Conservation (phyloP, 306 rosid genomes). For the Fragaria ananassa region DNA sequence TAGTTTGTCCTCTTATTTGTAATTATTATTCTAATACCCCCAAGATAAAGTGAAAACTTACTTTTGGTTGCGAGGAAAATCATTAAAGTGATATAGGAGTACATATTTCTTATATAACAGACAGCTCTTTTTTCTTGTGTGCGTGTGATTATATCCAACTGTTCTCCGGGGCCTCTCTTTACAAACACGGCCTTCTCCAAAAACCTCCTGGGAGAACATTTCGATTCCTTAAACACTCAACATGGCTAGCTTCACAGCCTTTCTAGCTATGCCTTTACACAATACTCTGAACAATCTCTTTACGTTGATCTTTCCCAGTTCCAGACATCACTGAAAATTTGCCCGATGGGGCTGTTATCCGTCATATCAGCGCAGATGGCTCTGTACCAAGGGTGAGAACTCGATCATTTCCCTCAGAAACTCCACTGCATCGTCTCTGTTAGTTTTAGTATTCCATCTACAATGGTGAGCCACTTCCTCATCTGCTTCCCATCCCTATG, state of each 20-base stretch:
- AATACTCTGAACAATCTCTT: neutral
- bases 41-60: neutral
- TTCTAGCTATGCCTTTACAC: neutral
- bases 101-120: neutral
- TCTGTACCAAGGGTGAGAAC: neutral
- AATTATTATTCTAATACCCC: conserved; percentile 13
- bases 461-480: conserved; percentile 11
- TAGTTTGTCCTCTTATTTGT: conserved; percentile 12
- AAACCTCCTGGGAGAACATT: neutral
- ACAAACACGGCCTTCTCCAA: conserved; percentile 15
- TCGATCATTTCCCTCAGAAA: neutral
- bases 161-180: neutral
- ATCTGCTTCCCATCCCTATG: neutral
- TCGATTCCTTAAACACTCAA: neutral
- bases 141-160: no score
- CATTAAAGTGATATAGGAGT: neutral
- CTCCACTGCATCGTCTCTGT: neutral
- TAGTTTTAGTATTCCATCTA: neutral
- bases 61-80: neutral
- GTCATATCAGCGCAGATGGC: neutral
- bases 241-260: conserved; percentile 16
- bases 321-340: conserved; percentile 2
- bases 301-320: neutral
- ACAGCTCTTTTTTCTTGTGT: no score
- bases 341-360: conserved; percentile 2